Conservation (phyloP, 2,329 filamentous ascomycete genomes). For the Ascochyta clinopodiicola region DNA sequence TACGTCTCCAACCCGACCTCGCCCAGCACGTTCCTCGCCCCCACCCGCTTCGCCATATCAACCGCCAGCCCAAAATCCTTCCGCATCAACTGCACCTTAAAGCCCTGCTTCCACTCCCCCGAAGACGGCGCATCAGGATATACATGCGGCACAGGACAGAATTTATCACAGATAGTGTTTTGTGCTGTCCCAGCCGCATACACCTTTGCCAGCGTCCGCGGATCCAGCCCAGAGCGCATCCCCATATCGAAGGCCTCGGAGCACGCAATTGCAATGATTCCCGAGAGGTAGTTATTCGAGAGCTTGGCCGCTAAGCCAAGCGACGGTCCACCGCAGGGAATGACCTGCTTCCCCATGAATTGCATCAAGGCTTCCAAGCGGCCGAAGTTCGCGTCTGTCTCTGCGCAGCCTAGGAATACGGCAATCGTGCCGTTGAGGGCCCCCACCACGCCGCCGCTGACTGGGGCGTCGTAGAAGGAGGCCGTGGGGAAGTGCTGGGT, state of each 20-base stretch:
- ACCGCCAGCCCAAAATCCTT: conserved; percentile 65
- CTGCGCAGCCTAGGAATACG: conserved; percentile 62
- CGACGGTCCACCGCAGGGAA: conserved; percentile 63
- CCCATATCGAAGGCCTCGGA: conserved; percentile 67
- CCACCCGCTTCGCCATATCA: conserved; percentile 61
- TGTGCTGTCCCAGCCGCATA: conserved; percentile 61
- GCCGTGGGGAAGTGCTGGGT: conserved; percentile 48
- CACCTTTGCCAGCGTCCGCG: conserved; percentile 59
- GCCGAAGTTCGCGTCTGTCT: conserved; percentile 53
- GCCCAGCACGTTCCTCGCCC: conserved; percentile 58
- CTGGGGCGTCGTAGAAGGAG: conserved; percentile 61
- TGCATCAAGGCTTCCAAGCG: conserved; percentile 54
- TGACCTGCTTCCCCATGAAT: conserved; percentile 61
- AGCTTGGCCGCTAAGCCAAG: conserved; percentile 66
- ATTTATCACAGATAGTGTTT: conserved; percentile 59
- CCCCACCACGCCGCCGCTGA: conserved; percentile 61
- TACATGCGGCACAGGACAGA: conserved; percentile 60
- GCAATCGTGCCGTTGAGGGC: conserved; percentile 60
- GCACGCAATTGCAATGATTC: conserved; percentile 64
- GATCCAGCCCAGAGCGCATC: conserved; percentile 64
- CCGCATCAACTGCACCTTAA: conserved; percentile 65
- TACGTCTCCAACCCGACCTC: conserved; percentile 60
- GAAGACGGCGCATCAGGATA: conserved; percentile 56
- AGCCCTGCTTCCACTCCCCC: conserved; percentile 61
- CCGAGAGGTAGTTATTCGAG: conserved; percentile 67